Evolutionary conservation across 495 filamentous ascomycete genomes (phyloP).

Genomic region (Daldinia caldariorum): DNA sequence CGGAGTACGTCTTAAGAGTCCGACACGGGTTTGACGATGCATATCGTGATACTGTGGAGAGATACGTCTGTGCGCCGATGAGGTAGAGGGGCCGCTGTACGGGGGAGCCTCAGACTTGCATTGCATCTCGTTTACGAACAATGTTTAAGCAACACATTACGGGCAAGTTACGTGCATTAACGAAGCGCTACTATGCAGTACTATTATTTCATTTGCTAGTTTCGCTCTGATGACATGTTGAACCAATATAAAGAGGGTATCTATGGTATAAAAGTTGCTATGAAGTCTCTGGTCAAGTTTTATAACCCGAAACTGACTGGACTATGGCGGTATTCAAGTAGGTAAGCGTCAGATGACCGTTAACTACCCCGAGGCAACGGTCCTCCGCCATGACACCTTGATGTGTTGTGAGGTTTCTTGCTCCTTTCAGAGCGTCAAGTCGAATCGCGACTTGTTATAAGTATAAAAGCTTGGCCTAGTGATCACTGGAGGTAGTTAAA

Average conservation of each 20-base stretch:
- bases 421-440: background rate
- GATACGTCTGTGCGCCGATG: constrained; percentile 10
- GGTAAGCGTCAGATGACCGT: background rate
- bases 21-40: background rate
- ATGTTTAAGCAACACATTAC: constrained; percentile 20
- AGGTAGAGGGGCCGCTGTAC: constrained; percentile 16
- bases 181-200: background rate
- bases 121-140: background rate
- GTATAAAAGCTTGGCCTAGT: too few species aligned
- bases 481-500: too few species aligned
- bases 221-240: background rate
- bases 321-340: background rate
- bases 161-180: constrained; percentile 14
- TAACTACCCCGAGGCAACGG: background rate
- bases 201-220: background rate
- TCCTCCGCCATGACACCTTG: background rate
- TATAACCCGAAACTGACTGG: background rate
- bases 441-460: too few species aligned
- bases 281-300: background rate
- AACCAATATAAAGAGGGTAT: background rate
- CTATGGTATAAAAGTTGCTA: background rate
- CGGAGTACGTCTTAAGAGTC: background rate
- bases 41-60: constrained; percentile 17
- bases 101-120: constrained; percentile 1
- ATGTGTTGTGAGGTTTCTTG: background rate